A percentile compares a stretch with the other conserved stretches of the same genome.
Conservation (phyloP, 129 eudicot genomes). For the Ambrosia trifida region DNA sequence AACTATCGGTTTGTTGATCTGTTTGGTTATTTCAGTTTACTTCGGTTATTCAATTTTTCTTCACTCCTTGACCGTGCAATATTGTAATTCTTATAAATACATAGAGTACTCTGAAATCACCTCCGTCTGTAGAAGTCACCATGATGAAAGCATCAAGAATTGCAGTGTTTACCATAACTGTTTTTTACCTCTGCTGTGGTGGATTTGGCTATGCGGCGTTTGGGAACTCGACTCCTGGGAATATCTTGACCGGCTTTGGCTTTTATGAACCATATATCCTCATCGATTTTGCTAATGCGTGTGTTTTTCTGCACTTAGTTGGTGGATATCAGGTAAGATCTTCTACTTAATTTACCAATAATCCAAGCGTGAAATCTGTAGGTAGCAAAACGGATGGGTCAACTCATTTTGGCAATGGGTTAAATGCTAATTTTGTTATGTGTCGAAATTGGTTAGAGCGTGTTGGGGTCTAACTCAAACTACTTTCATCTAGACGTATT, state of each 20-base stretch:
- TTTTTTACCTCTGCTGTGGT: slow-evolving; percentile 77
- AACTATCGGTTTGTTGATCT: too few relatives aligned
- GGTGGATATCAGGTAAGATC: slow-evolving; percentile 84
- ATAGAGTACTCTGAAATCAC: slow-evolving; percentile 75
- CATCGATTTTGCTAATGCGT: slow-evolving; percentile 73
- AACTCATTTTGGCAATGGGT: neutral
- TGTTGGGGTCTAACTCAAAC: neutral
- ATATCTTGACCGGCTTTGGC: slow-evolving; percentile 81
- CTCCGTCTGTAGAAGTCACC: slow-evolving; percentile 57
- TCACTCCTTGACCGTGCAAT: neutral
- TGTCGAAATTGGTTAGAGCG: neutral
- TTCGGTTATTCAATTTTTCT: too few relatives aligned
- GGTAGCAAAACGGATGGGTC: neutral
- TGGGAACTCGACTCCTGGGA: slow-evolving; percentile 80
- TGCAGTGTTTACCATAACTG: slow-evolving; percentile 48
- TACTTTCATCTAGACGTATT: neutral
- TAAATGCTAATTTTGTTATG: neutral
- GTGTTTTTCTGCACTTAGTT: slow-evolving; percentile 66
- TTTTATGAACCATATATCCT: slow-evolving; percentile 91
- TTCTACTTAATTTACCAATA: neutral
- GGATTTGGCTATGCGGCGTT: slow-evolving; percentile 90
- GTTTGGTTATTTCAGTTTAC: too few relatives aligned
- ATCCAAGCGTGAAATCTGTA: neutral
- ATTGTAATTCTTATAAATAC: slow-evolving; percentile 4
- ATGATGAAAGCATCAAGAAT: slow-evolving; percentile 73